Percentiles rank a stretch among this genome's conserved stretches.
phyloP scores from a whole-genome alignment of 306 rosid species.

The Leucaena leucocephala region DNA sequence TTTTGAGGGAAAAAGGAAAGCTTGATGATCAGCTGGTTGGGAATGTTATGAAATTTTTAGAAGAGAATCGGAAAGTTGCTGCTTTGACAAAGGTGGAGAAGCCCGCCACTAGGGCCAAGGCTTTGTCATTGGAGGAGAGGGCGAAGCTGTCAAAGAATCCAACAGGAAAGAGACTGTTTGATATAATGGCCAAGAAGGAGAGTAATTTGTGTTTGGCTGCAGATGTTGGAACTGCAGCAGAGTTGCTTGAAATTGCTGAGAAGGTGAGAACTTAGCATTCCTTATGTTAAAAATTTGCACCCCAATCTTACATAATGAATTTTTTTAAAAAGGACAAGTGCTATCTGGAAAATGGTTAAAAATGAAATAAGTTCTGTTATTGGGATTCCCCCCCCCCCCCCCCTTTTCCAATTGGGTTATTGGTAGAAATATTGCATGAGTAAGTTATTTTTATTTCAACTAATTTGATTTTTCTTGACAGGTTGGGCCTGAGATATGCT shows the following conservation, averaged over 20 bases:
- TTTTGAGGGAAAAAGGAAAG: conserved; percentile 76
- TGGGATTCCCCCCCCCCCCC: background rate
- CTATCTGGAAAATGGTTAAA: conserved; percentile 1
- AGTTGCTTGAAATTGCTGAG: conserved; percentile 81
- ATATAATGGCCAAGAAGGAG: conserved; percentile 78
- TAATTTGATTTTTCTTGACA: conserved; percentile 36
- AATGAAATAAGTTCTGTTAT: background rate
- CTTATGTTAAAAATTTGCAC: conserved; percentile 4
- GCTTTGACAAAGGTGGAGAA: conserved; percentile 53
- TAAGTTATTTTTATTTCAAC: background rate
- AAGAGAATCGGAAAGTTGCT: conserved; percentile 74
- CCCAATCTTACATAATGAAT: background rate
- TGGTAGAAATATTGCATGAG: background rate
- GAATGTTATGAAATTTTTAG: conserved; percentile 58
- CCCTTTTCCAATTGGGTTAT: conserved; percentile 17
- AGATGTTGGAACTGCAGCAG: conserved; percentile 83
- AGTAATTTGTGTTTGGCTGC: conserved; percentile 89
- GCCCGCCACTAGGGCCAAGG: conserved; percentile 50
- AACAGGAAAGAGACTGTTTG: conserved; percentile 76
- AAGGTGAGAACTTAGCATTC: conserved; percentile 49
- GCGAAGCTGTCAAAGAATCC: conserved; percentile 75
- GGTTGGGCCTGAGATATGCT: conserved; percentile 94
- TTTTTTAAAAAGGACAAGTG: background rate
- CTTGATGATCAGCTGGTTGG: conserved; percentile 63
- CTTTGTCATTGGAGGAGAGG: conserved; percentile 67